Evolutionary conservation across 2,329 filamentous ascomycete species (phyloP).

Genomic region (Ilyonectria mors-panacis): DNA sequence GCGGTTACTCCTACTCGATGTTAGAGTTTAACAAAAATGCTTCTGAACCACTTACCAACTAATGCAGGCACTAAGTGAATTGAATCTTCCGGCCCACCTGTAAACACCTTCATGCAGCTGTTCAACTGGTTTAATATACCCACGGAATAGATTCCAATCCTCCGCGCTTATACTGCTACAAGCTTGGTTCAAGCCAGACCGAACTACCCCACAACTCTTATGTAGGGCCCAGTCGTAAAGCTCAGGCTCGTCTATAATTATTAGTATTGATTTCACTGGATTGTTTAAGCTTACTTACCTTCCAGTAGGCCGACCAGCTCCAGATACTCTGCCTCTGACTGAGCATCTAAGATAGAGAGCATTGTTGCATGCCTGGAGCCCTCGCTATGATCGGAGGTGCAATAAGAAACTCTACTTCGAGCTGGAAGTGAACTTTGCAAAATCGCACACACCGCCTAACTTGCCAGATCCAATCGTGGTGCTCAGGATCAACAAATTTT

Average conservation of each 20-base stretch:
- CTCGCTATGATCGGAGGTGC: background rate
- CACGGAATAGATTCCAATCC: background rate
- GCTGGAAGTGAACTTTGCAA: background rate
- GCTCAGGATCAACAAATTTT: background rate
- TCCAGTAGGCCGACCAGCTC: background rate
- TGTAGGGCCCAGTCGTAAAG: background rate
- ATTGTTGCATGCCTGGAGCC: background rate
- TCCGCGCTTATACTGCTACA: background rate
- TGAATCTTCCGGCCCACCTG: too few species aligned
- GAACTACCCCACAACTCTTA: background rate
- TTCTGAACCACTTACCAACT: too few species aligned
- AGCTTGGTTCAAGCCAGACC: background rate
- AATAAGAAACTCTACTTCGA: background rate
- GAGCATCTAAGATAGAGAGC: background rate
- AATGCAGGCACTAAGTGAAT: too few species aligned
- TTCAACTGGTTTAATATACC: background rate
- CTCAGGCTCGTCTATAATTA: background rate
- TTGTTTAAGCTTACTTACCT: background rate
- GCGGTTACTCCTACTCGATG: too few species aligned
- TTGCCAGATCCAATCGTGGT: background rate
- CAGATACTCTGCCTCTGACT: background rate
- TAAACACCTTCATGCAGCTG: too few species aligned
- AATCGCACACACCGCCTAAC: background rate
- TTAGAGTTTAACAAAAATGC: too few species aligned
- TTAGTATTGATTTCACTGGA: background rate